Base-by-base conservation (phyloP, 352 stramenopile genomes). In the Phytophthora citrophthora region DNA sequence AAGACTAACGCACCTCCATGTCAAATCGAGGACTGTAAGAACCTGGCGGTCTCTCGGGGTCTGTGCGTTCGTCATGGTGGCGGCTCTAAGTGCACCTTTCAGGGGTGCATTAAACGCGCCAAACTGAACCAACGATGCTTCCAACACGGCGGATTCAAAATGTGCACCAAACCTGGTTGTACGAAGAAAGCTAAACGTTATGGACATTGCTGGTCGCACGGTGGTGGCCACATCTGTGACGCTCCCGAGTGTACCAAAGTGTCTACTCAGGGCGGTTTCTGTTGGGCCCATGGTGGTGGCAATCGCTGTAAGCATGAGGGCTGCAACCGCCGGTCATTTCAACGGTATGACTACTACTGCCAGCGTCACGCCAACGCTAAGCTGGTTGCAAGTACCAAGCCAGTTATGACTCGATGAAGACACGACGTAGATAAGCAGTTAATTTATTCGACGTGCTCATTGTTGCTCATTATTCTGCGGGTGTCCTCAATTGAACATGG, bases 181-280 rank as follows among this genome's bases (percentile, higher is more conserved):
- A 80, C 60, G 24, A 75, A 76, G 53, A 87, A 88, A 44, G 77
- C 83, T 59, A 90, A 90, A 57, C 79, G 80, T 0, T 88, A 88
- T 40, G 83, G 83, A 40, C 77, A 86, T 64, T 91, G 83, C 68
- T 90, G 81, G 74, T 88, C 83, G 29, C 83, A 91, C 51, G 78
- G 81, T 31, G 83, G 83, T 46, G 83, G 83, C 36, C 75, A 72
- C 63, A 86, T 87, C 44, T 92, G 81, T 34, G 72, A 85, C 13
- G 53, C 71, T 2, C 71, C 73, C 3, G 72, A 72, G 7, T 92
- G 83, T 65, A 67, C 64, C 56, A 90, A 89, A 51, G 79, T 86
- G 27, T 86, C 80, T 12, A 85, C 79, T 6, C 79, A 85, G 10
- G 75, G 79, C 34, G 83, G 83, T 0, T 71, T 88, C 20, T 92